phyloP scores from a whole-genome alignment of 1,284 basidiomycete genomes.

The Laetiporus sulphureus region DNA sequence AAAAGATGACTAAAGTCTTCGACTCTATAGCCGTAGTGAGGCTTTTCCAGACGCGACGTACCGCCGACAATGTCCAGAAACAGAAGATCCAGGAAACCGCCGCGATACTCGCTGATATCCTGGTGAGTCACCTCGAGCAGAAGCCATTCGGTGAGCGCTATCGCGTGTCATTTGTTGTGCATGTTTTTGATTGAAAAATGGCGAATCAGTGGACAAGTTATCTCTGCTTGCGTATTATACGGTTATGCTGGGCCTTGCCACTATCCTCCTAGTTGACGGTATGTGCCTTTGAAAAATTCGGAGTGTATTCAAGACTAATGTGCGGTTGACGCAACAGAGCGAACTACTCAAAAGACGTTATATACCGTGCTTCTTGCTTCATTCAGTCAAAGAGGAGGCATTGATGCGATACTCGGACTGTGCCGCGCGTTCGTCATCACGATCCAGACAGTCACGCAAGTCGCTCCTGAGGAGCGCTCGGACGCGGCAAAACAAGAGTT shows the following conservation, averaged over 20 bases:
- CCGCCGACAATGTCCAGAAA: conserved; percentile 72
- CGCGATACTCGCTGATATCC: conserved; percentile 61
- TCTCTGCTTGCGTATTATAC: conserved; percentile 64
- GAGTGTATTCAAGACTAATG: no score
- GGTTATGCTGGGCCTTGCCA: conserved; percentile 71
- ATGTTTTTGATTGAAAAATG: conserved; percentile 4
- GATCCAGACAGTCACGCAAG: conserved; percentile 45
- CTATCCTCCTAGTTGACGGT: conserved; percentile 83
- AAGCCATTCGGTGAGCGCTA: conserved; percentile 43
- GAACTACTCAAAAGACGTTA: conserved; percentile 65
- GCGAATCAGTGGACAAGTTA: conserved; percentile 40
- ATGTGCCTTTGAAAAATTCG: conserved; percentile 22
- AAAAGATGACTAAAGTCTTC: conserved; percentile 50
- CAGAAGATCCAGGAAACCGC: conserved; percentile 73
- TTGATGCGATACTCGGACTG: conserved; percentile 62
- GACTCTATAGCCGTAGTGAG: conserved; percentile 69
- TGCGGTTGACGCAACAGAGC: no score
- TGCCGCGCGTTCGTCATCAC: conserved; percentile 51
- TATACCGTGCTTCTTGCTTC: conserved; percentile 79
- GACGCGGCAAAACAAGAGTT: conserved; percentile 56
- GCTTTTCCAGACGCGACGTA: conserved; percentile 79
- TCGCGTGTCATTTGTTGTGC: conserved; percentile 1
- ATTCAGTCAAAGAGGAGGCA: conserved; percentile 69
- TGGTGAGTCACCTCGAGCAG: conserved; percentile 67
- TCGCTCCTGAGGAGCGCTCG: conserved; percentile 48